phyloP scores from a whole-genome alignment of 768 basidiomycete genomes.

The Collybia mongolica region DNA sequence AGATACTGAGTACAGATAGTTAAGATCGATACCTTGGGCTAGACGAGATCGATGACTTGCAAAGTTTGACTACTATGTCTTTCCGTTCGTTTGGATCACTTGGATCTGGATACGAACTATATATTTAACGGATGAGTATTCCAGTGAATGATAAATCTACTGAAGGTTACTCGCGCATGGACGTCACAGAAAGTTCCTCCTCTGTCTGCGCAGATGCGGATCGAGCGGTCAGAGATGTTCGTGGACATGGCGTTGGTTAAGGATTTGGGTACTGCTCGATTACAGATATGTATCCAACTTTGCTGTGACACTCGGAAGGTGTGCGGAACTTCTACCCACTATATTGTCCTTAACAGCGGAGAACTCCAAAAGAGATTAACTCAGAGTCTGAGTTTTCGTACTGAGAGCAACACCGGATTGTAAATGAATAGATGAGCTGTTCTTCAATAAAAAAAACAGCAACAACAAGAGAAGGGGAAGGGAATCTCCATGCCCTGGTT shows the following conservation, averaged over 20 bases:
- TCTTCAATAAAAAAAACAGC: too few relatives aligned
- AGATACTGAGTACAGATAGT: slow-evolving; percentile 57
- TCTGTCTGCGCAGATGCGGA: slow-evolving; percentile 84
- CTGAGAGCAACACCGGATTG: too few relatives aligned
- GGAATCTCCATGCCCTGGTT: too few relatives aligned
- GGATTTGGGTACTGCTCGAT: too few relatives aligned
- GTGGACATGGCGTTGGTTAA: neutral
- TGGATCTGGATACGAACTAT: slow-evolving; percentile 74
- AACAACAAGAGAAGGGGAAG: too few relatives aligned
- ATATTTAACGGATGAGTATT: neutral
- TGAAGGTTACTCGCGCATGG: slow-evolving; percentile 56
- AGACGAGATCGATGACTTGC: slow-evolving; percentile 38
- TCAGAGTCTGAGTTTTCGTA: too few relatives aligned
- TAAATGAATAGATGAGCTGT: too few relatives aligned
- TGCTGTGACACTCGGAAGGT: too few relatives aligned
- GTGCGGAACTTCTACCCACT: too few relatives aligned
- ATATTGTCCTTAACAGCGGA: too few relatives aligned
- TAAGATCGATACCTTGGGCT: neutral
- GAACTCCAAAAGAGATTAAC: too few relatives aligned
- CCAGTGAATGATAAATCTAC: neutral
- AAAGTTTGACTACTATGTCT: slow-evolving; percentile 88
- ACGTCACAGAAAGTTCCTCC: slow-evolving; percentile 94
- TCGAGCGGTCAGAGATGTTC: slow-evolving; percentile 66
- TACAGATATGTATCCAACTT: too few relatives aligned
- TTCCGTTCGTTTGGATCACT: slow-evolving; percentile 57